phyloP scores from a whole-genome alignment of 257 asterid genomes.

The Solanum sejunctum region DNA sequence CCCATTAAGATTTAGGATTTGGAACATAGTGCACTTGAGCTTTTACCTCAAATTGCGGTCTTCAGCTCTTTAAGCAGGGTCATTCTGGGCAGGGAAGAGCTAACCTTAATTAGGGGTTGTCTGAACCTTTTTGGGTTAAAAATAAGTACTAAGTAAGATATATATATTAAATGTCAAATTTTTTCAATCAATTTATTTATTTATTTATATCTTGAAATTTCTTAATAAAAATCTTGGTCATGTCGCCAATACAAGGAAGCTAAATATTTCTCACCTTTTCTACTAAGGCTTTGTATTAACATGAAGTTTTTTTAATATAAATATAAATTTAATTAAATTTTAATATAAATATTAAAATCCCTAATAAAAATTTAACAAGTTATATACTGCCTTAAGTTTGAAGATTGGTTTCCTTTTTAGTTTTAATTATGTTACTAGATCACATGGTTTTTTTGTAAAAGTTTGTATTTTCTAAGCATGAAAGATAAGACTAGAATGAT shows the following conservation, averaged over 20 bases:
- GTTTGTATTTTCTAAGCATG: not conserved
- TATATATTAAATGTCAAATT: no score
- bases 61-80: not conserved
- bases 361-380: rapidly evolving
- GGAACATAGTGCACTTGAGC: not conserved
- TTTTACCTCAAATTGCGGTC: not conserved
- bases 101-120: no score
- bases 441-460: no score
- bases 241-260: no score
- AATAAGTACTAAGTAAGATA: no score
- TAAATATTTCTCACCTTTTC: no score
- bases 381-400: not conserved
- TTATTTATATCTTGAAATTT: no score
- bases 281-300: not conserved
- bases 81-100: no score
- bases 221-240: no score
- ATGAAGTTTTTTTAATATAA: rapidly evolving
- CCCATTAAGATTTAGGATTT: not conserved
- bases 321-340: rapidly evolving
- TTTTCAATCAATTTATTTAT: no score
- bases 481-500: not conserved
- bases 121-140: no score
- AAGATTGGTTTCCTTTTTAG: not conserved
- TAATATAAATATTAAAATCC: rapidly evolving
- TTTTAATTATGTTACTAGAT: not conserved